These are phyloP conservation scores for Coemansia interrupta DNA, from an alignment of 192 early-diverging fungal species.

Conservation along the genomic window DNA sequence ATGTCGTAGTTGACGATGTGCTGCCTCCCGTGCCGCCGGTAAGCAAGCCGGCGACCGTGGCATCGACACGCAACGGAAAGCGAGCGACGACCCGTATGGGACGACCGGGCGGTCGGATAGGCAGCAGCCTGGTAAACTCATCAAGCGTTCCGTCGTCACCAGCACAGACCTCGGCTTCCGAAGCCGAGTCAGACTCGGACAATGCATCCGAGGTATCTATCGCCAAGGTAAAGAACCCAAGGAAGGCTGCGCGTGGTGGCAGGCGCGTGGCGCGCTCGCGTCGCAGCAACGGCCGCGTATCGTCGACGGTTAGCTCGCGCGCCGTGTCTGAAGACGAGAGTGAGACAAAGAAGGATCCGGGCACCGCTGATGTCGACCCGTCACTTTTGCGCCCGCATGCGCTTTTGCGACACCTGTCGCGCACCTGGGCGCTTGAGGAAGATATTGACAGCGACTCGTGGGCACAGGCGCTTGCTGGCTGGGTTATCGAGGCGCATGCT, in stretches of 20 bases:
- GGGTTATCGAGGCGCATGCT: slow-evolving; percentile 35
- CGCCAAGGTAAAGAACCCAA: background rate
- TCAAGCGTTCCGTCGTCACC: slow-evolving; percentile 26
- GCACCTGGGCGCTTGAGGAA: slow-evolving; percentile 18
- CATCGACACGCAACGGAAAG: slow-evolving; percentile 1
- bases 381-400: slow-evolving; percentile 10
- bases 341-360: background rate
- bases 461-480: slow-evolving; percentile 32
- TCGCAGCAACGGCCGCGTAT: slow-evolving; percentile 1
- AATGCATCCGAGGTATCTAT: slow-evolving; percentile 9
- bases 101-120: background rate
- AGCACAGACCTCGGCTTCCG: background rate
- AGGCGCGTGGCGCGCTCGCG: background rate
- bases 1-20: slow-evolving; percentile 1
- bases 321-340: slow-evolving; percentile 10
- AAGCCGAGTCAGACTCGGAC: slow-evolving; percentile 20
- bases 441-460: slow-evolving; percentile 17
- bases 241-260: background rate
- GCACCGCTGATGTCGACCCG: background rate
- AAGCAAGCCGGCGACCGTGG: no score
- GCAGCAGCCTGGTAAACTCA: slow-evolving; percentile 14
- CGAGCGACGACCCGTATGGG: background rate
- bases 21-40: slow-evolving; percentile 11
- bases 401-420: slow-evolving; percentile 33
- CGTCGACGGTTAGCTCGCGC: slow-evolving; percentile 11